Base-by-base conservation (phyloP, 2,329 filamentous ascomycete species). In the Trichoderma pleuroti region DNA sequence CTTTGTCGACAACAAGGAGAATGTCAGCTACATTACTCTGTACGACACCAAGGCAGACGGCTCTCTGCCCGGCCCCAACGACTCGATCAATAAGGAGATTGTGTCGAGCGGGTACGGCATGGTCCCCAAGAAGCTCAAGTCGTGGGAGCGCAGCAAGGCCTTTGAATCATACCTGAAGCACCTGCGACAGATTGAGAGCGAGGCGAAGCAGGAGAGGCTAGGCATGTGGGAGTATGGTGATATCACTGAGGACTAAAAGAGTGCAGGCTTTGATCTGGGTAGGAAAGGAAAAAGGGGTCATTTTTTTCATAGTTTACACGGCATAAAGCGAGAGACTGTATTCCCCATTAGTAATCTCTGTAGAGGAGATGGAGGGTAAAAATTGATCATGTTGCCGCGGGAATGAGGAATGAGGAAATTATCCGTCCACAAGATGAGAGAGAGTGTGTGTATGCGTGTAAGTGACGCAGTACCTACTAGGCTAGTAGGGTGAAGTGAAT, bases 221-320 rank as follows among this genome's bases (percentile, higher is more conserved):
- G 96, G 96, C 56, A 96, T 97, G 88, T 99, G 95, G 94, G 96
- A 99, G 87, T 99, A 98, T 82, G 96, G 96, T 75, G 96, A 98
- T 80, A 86, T 97, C 78, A 97, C 93, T 16, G 94, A 97, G 84
- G 93, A 97, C 78, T 94, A 89, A 36, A 36, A 42, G 16, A 80
- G 65, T n/a, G 16, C 21, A 30, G 36, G 39, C 34, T 52, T 42
- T 42, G 26, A n/a, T 64, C 49, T 14, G 10, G 42, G 42, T 49
- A 36, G 39, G 26, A 26, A 34, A 46, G 30, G 24, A 46, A 24
- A 59, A 59, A n/a, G n/a, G n/a, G 10, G 54, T 69, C 14, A 24
- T 49, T 34, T 60, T 34, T 60, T 61, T 61, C 28, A 68, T 49
- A 57, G 36, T 60, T 46, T 26, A 68, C 10, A 52, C 11, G 4